These are phyloP conservation scores for Ustilago xerochloae DNA, from an alignment of 1,284 basidiomycete species.

Conservation along the genomic window DNA sequence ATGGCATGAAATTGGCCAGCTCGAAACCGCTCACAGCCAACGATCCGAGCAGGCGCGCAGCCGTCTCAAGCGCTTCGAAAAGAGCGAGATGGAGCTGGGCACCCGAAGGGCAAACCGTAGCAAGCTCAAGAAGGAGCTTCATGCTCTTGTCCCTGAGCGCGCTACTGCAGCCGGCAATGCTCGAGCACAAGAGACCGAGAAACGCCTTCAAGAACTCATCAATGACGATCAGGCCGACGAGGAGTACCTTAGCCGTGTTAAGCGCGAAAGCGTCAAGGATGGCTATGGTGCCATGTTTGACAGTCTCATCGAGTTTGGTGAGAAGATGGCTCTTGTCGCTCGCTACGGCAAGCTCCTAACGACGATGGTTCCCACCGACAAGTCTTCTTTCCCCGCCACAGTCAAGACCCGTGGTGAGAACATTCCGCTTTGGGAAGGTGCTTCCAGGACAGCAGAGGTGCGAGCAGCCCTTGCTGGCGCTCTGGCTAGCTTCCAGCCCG, in stretches of 20 bases:
- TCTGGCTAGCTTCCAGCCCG: slow-evolving; percentile 36
- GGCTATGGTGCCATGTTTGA: slow-evolving; percentile 56
- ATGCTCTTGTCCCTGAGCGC: slow-evolving; percentile 53
- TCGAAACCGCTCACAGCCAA: slow-evolving; percentile 53
- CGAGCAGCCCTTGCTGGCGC: slow-evolving; percentile 54
- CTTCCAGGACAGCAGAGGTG: slow-evolving; percentile 50
- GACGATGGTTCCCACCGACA: slow-evolving; percentile 46
- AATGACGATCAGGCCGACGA: slow-evolving; percentile 56
- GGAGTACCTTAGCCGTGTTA: slow-evolving; percentile 50
- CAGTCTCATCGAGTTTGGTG: slow-evolving; percentile 61
- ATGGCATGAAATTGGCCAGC: slow-evolving; percentile 56
- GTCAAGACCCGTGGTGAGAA: slow-evolving; percentile 25
- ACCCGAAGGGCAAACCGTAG: slow-evolving; percentile 39
- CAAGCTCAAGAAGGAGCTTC: slow-evolving; percentile 57
- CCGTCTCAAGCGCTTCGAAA: slow-evolving; percentile 54
- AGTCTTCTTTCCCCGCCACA: slow-evolving; percentile 44
- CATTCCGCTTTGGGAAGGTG: slow-evolving; percentile 53
- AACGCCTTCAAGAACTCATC: slow-evolving; percentile 45
- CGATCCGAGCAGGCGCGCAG: slow-evolving; percentile 50
- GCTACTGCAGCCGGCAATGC: slow-evolving; percentile 30
- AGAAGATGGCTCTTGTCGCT: slow-evolving; percentile 58
- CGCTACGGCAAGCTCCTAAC: slow-evolving; percentile 60
- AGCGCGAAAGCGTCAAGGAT: slow-evolving; percentile 52
- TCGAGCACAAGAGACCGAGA: slow-evolving; percentile 39
- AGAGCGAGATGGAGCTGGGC: slow-evolving; percentile 53